Conservation (phyloP, 805 yeast species). For the Blastobotrys americana region DNA sequence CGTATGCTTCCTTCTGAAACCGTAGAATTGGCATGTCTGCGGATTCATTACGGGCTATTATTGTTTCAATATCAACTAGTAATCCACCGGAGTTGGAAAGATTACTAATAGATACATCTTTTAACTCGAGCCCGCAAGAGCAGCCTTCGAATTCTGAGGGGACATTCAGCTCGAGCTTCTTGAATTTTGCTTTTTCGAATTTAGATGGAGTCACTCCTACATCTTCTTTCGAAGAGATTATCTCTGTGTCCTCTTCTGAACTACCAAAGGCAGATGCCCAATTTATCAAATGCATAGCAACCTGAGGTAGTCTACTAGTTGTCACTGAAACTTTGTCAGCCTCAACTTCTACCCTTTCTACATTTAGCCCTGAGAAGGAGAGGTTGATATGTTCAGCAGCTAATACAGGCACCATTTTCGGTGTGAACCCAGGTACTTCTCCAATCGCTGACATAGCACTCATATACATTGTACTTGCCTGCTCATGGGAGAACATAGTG, state of each 20-base stretch:
- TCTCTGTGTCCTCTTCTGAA: neutral
- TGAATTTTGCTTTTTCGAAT: neutral
- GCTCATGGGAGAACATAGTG: conserved; percentile 58
- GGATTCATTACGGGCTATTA: neutral
- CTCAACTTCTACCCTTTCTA: conserved; percentile 22
- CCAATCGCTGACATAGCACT: conserved; percentile 62
- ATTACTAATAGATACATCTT: neutral
- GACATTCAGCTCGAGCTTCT: neutral
- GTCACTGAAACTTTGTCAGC: conserved; percentile 5
- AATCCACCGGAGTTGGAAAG: neutral
- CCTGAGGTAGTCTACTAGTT: neutral
- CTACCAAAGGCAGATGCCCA: neutral
- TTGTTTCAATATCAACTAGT: neutral
- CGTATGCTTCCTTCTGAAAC: neutral
- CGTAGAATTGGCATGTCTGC: neutral
- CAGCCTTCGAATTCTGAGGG: neutral
- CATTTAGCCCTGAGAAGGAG: conserved; percentile 23
- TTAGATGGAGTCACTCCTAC: neutral
- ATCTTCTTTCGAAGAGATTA: neutral
- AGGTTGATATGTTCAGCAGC: conserved; percentile 10
- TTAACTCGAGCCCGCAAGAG: neutral
- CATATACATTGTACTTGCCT: conserved; percentile 69
- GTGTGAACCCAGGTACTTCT: conserved; percentile 16
- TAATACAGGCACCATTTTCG: conserved; percentile 1
- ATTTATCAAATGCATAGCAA: neutral